These are phyloP conservation scores for Xylaria sp. DNA, from an alignment of 2,329 filamentous ascomycete genomes.

Conservation along the genomic window DNA sequence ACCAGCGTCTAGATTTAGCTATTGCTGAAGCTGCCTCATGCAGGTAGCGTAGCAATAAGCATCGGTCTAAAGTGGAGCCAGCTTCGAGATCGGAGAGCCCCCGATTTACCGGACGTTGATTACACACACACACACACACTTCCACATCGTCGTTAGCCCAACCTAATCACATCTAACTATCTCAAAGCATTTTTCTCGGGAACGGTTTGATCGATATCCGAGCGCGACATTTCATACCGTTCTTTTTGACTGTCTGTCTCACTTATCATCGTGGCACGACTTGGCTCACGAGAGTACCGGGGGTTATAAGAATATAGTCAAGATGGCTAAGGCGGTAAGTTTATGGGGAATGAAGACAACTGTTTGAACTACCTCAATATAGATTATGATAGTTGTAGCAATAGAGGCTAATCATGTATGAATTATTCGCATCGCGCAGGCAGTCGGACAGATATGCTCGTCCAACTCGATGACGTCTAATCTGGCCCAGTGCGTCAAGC, in stretches of 20 bases:
- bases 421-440: constrained; percentile 61
- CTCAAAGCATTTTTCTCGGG: neutral
- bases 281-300: neutral
- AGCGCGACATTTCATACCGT: no score
- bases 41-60: neutral
- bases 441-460: constrained; percentile 89
- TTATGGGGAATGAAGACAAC: neutral
- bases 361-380: neutral
- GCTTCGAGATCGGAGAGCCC: constrained; percentile 11
- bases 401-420: constrained; percentile 4
- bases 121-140: neutral
- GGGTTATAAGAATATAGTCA: neutral
- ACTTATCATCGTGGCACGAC: neutral
- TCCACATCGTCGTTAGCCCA: neutral
- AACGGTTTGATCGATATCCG: no score
- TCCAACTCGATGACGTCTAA: constrained; percentile 83
- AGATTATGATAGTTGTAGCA: no score
- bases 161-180: neutral
- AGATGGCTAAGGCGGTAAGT: constrained; percentile 47
- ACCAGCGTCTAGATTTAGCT: neutral
- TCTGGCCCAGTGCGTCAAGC: constrained; percentile 77
- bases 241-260: neutral
- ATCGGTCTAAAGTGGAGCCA: constrained; percentile 29
- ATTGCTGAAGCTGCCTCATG: neutral
- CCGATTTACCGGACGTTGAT: constrained; percentile 13